Base-by-base conservation (phyloP, 179 eudicot genomes). In the Pouteria campechiana region DNA sequence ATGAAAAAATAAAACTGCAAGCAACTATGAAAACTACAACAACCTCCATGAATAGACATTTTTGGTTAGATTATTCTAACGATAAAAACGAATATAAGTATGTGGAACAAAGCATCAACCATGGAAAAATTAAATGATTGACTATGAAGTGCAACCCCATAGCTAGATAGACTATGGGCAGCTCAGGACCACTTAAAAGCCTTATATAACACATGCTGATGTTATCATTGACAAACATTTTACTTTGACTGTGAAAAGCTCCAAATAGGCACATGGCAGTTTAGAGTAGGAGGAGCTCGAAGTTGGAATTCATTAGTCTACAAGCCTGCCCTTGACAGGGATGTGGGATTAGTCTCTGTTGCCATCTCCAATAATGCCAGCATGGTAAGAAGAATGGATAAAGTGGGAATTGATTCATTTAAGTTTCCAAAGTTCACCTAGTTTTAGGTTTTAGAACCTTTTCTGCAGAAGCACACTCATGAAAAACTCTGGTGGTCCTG, bases 371-470 rank as follows among this genome's bases (percentile, higher is more conserved):
- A 17, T 40, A 13, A 40, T 40, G 44, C 44, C 21, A 40, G 44
- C n/a, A 12, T 12, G 11, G 44, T 40, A 2, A 40, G 44, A 40
- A 40, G 44, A 40, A 40, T 40, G 44, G 44, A 27, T 40, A 24
- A 40, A 40, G 44, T 40, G 44, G 25, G 44, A 40, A 28, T 28
- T 28, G 10, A 28, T 28, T 28, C 31, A 10, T 28, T 28, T 28
- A 28, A 28, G 31, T 4, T 5, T 28, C n/a, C n/a, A n/a, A 28
- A 28, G 31, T 28, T 28, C 31, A 10, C 31, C 31, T 28, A 28
- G 31, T 28, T 28, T 28, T 28, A 4, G 31, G 31, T 28, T 28
- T 28, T 28, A 28, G 10, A 5, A 28, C 31, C 31, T 28, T 28
- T 28, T 28, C n/a, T n/a, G n/a, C n/a, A n/a, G n/a, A n/a, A n/a